Percentiles rank a stretch among this genome's conserved stretches.
Evolutionary conservation across 2,329 filamentous ascomycete genomes (phyloP).

Genomic region (Gaeumannomyces sp.): DNA sequence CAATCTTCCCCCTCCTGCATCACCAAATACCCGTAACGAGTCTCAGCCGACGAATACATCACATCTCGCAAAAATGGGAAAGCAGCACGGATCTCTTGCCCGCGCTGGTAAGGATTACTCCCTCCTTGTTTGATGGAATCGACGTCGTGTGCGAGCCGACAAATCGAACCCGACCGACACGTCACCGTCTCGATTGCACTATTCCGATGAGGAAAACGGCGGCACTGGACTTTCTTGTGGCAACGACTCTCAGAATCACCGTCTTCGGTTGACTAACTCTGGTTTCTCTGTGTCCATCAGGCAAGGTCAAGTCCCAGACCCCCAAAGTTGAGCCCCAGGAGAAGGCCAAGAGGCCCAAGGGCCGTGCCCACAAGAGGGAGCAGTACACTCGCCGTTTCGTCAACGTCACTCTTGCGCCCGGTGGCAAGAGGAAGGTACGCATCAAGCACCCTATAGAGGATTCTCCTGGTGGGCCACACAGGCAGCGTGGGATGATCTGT

Average conservation of each 20-base stretch:
- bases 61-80: slow-evolving; percentile 11
- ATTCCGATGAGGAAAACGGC: neutral
- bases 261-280: neutral
- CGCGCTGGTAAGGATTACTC: slow-evolving; percentile 8
- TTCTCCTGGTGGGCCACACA: neutral
- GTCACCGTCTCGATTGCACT: neutral
- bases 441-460: neutral
- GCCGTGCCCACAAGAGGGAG: slow-evolving; percentile 94
- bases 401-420: slow-evolving; percentile 83
- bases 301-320: slow-evolving; percentile 97
- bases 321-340: slow-evolving; percentile 87
- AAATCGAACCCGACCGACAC: neutral
- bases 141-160: neutral
- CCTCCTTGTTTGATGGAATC: neutral
- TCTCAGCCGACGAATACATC: neutral
- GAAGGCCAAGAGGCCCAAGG: slow-evolving; percentile 96
- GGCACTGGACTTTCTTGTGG: neutral
- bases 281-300: neutral
- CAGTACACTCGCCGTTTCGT: slow-evolving; percentile 97
- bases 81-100: slow-evolving; percentile 11
- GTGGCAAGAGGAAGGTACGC: slow-evolving; percentile 94
- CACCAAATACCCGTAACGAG: neutral
- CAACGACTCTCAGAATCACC: neutral
- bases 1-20: neutral
- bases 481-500: neutral